phyloP scores from a whole-genome alignment of 306 rosid species.

The Dalbergia cultrata region DNA sequence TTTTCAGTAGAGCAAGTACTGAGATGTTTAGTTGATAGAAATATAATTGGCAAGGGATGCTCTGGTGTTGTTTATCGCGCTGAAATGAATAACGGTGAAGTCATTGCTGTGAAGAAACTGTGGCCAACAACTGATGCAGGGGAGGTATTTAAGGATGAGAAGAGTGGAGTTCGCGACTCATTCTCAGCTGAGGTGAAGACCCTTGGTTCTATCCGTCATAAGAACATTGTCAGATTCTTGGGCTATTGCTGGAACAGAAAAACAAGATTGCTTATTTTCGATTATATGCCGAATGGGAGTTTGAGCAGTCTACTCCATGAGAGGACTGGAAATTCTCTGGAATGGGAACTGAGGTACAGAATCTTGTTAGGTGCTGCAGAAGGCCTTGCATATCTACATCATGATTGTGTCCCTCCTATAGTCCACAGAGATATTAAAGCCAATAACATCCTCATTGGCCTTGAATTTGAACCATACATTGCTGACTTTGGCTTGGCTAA shows the following conservation, averaged over 20 bases:
- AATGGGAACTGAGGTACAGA: constrained; percentile 92
- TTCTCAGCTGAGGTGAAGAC: constrained; percentile 86
- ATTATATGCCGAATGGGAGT: constrained; percentile 96
- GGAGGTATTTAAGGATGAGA: constrained; percentile 64
- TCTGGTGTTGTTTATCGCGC: constrained; percentile 93
- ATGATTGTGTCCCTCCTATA: constrained; percentile 96
- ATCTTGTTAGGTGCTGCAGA: constrained; percentile 90
- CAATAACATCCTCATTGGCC: constrained; percentile 95
- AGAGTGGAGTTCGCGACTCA: constrained; percentile 78
- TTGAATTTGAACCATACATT: constrained; percentile 89
- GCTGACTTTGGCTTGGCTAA: constrained; percentile 98
- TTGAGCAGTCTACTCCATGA: constrained; percentile 87
- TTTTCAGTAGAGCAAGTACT: constrained; percentile 80
- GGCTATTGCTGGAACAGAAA: constrained; percentile 85
- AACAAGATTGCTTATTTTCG: constrained; percentile 86
- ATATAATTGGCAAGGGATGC: constrained; percentile 90
- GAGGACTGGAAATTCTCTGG: constrained; percentile 74
- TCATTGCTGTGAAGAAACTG: constrained; percentile 93
- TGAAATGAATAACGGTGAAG: constrained; percentile 76
- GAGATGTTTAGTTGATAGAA: constrained; percentile 76
- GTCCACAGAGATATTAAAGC: constrained; percentile 98
- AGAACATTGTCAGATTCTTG: constrained; percentile 90
- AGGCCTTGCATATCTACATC: constrained; percentile 94
- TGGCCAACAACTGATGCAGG: constrained; percentile 75
- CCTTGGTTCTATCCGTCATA: constrained; percentile 89